Evolutionary conservation across 441 rosid species (phyloP).

Genomic region (Biscutella laevigata): DNA sequence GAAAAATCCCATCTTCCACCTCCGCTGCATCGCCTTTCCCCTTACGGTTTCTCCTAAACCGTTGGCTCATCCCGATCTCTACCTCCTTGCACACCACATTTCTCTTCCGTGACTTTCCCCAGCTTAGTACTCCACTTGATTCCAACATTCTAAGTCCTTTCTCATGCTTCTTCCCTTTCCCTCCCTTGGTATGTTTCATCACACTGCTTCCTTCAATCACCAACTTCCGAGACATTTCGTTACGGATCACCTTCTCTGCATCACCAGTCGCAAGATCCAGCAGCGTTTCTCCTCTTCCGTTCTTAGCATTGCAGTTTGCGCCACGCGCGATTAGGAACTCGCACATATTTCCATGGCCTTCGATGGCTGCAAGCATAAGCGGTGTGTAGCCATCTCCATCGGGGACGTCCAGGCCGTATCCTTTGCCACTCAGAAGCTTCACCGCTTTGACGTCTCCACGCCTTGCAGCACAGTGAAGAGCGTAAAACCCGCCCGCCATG

Average conservation of each 20-base stretch:
- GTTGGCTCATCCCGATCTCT: conserved; percentile 47
- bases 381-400: conserved; percentile 82
- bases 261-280: conserved; percentile 48
- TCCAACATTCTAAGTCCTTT: conserved; percentile 53
- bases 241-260: conserved; percentile 47
- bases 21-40: conserved; percentile 34
- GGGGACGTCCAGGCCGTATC: conserved; percentile 62
- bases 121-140: conserved; percentile 45
- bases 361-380: conserved; percentile 90
- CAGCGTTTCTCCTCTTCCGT: conserved; percentile 58
- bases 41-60: conserved; percentile 40
- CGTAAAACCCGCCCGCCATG: conserved; percentile 65
- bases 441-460: conserved; percentile 75
- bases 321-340: conserved; percentile 55
- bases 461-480: conserved; percentile 90
- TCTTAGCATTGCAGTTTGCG: conserved; percentile 50
- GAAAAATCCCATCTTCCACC: conserved; percentile 53
- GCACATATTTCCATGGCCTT: conserved; percentile 58
- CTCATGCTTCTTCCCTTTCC: conserved; percentile 60
- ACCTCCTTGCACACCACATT: conserved; percentile 64
- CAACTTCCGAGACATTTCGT: conserved; percentile 57
- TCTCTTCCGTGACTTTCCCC: conserved; percentile 71
- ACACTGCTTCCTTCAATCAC: conserved; percentile 49
- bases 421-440: conserved; percentile 50
- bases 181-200: conserved; percentile 74